Evolutionary conservation across 805 yeast species (phyloP), one percentile per base, ranked within the genome.

Genomic region (Spathaspora girioi): DNA sequence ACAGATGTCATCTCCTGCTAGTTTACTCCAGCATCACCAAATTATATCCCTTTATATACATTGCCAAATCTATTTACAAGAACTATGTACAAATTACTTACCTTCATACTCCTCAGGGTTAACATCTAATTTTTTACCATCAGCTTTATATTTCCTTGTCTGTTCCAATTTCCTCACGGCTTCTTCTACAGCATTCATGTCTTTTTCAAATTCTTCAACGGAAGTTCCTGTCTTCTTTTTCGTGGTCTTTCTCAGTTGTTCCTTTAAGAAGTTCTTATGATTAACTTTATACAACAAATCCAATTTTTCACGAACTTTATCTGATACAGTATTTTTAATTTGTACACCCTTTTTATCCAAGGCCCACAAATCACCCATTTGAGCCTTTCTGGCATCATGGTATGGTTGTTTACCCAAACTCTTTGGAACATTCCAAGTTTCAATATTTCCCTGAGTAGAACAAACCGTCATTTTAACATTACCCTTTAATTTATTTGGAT

Each of bases 281-380:
- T 71, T 71, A 32, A 68, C 63, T 54, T 68, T 71, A 35, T 73
- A 60, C 48, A 72, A 63, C 12, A 61, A 60, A 45, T 72, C 73
- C 51, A 74, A 60, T 50, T 68, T 67, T 6, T 68, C 71, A 50
- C 60, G 59, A 17, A 59, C 60, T 31, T 66, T 65, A 14, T 65
- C 74, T 17, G 67, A 57, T 11, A 74, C 47, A 38, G 54, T 57
- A 49, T 64, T 66, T 57, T 67, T 69, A 8, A 68, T 70, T 12
- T 59, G 59, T 2, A 63, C 67, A 31, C 67, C 61, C 60, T 74
- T 74, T 57, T 66, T 66, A 9, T 67, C 75, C 17, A 60, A 61
- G 1, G 87, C 85, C 99, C 98, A 94, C 48, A 85, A 68, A 64
- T 94, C 99, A 19, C 97, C 97, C 62, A 81, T 80, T n/a, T 67